These are phyloP conservation scores for Cyberlindnera amylophila DNA, from an alignment of 805 yeast genomes.

Conservation along the genomic window DNA sequence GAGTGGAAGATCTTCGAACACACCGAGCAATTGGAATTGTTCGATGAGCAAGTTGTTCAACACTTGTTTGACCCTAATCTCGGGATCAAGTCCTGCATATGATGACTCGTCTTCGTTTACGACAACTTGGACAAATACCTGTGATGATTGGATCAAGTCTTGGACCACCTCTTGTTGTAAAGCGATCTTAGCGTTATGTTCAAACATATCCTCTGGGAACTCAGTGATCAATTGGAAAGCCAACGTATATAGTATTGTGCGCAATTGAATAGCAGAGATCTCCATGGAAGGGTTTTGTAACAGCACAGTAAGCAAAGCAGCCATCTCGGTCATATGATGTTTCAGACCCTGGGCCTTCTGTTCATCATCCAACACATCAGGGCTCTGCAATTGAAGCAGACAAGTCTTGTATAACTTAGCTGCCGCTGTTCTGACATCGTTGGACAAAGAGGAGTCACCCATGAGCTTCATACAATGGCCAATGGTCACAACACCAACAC, in stretches of 20 bases:
- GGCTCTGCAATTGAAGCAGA: slow-evolving; percentile 47
- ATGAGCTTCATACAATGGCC: slow-evolving; percentile 45
- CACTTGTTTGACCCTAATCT: slow-evolving; percentile 7
- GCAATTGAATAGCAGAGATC: slow-evolving; percentile 12
- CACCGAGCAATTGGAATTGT: slow-evolving; percentile 31
- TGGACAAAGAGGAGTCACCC: slow-evolving; percentile 25
- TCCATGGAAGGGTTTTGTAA: slow-evolving; percentile 12
- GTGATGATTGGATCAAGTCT: slow-evolving; percentile 16
- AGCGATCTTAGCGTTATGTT: slow-evolving; percentile 11
- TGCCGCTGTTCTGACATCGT: slow-evolving; percentile 44
- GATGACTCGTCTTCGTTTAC: slow-evolving; percentile 13
- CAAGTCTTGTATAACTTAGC: slow-evolving; percentile 51
- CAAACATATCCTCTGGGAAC: slow-evolving; percentile 24
- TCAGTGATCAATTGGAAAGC: slow-evolving; percentile 20
- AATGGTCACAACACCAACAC: slow-evolving; percentile 55
- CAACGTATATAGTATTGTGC: slow-evolving; percentile 17
- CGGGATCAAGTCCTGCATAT: slow-evolving; percentile 13
- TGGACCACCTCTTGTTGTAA: slow-evolving; percentile 10
- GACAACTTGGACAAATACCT: slow-evolving; percentile 10
- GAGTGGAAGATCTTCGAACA: slow-evolving; percentile 15
- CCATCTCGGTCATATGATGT: slow-evolving; percentile 22
- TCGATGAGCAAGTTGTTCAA: slow-evolving; percentile 30
- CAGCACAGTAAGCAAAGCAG: slow-evolving; percentile 14
- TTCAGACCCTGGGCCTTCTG: slow-evolving; percentile 30
- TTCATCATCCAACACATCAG: slow-evolving; percentile 40